These are phyloP conservation scores for Xylaria sp. DNA, from an alignment of 495 filamentous ascomycete species.

Conservation along the genomic window DNA sequence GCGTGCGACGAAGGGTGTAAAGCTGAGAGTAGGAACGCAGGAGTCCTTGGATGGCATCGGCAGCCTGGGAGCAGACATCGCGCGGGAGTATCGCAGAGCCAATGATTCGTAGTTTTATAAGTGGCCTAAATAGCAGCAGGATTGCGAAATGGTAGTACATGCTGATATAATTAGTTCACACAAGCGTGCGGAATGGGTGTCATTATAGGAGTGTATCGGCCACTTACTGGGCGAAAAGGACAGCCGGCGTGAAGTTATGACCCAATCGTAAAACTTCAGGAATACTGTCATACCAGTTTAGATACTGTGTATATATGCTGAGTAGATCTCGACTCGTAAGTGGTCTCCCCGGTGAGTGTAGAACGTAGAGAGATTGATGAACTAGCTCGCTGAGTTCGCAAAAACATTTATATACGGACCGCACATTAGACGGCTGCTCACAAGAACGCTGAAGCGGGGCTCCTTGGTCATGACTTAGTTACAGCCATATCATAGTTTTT, in stretches of 20 bases:
- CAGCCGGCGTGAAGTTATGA: constrained; percentile 64
- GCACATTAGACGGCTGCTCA: constrained; percentile 61
- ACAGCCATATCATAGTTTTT: background rate
- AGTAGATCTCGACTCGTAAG: constrained; percentile 65
- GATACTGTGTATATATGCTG: constrained; percentile 62
- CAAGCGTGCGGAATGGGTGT: constrained; percentile 15
- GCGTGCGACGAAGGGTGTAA: constrained; percentile 64
- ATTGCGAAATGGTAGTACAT: constrained; percentile 72
- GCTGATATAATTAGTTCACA: constrained; percentile 44
- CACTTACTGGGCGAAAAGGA: constrained; percentile 69
- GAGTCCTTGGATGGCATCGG: constrained; percentile 66
- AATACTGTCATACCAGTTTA: constrained; percentile 68
- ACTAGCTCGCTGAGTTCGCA: constrained; percentile 72
- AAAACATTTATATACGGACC: constrained; percentile 66
- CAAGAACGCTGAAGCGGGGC: constrained; percentile 55
- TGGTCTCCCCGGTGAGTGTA: constrained; percentile 66
- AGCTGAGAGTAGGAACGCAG: constrained; percentile 63
- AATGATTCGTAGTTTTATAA: constrained; percentile 66
- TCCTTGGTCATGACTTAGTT: constrained; percentile 39
- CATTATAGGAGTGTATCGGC: background rate
- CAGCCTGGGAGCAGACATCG: constrained; percentile 66
- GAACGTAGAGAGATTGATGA: constrained; percentile 67
- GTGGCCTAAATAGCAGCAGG: constrained; percentile 68
- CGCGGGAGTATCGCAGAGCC: constrained; percentile 65
- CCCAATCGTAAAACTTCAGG: constrained; percentile 64